Evolutionary conservation across 495 filamentous ascomycete genomes (phyloP).

Genomic region (Pseudoneurospora amorphoporcata): DNA sequence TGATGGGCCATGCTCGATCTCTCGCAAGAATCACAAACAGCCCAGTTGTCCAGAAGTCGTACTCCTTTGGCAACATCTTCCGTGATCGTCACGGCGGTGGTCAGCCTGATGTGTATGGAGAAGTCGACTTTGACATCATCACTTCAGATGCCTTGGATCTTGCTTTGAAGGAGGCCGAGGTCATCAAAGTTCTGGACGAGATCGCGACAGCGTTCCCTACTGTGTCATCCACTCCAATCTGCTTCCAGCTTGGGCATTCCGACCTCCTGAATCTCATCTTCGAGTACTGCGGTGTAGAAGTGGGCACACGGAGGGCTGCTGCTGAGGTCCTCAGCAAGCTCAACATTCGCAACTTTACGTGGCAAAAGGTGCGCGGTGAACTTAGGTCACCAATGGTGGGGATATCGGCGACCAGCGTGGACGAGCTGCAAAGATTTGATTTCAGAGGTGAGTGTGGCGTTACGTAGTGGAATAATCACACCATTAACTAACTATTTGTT

Average conservation of each 20-base stretch:
- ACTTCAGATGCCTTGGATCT: constrained; percentile 69
- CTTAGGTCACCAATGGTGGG: constrained; percentile 69
- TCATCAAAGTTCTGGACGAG: constrained; percentile 89
- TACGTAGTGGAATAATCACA: not conserved
- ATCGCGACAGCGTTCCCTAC: constrained; percentile 75
- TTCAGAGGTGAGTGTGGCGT: constrained; percentile 53
- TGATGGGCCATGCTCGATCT: constrained; percentile 75
- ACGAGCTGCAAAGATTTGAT: constrained; percentile 84
- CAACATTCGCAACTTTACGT: constrained; percentile 71
- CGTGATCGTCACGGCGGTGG: constrained; percentile 62
- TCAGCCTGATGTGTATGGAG: constrained; percentile 71
- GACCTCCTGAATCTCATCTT: constrained; percentile 75
- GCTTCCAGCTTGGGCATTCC: constrained; percentile 88
- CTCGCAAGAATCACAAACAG: constrained; percentile 58
- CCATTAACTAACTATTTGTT: not conserved
- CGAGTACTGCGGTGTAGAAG: constrained; percentile 72
- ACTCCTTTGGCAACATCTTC: constrained; percentile 83
- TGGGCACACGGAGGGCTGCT: constrained; percentile 53
- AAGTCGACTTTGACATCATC: constrained; percentile 93
- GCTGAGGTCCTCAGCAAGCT: constrained; percentile 84
- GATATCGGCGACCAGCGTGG: constrained; percentile 78
- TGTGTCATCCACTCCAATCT: constrained; percentile 60
- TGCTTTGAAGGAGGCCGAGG: constrained; percentile 87
- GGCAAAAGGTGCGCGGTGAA: constrained; percentile 77
- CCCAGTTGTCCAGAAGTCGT: constrained; percentile 61